Evolutionary conservation across 257 asterid species (phyloP), one percentile per base, ranked within the genome.

Genomic region (Primulina huaijiensis): DNA sequence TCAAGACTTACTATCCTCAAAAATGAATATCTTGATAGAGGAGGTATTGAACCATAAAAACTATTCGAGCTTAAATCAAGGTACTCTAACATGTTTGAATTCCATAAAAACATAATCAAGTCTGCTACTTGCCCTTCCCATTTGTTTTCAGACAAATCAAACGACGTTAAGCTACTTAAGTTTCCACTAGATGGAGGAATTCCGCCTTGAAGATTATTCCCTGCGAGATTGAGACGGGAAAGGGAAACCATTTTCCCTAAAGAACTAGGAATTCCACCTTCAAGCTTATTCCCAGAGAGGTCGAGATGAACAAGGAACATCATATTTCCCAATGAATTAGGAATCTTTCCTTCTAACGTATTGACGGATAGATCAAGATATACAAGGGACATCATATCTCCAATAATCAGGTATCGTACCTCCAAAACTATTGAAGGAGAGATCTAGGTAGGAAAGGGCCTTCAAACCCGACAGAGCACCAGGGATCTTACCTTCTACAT

Each of bases 11-110:
- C 7, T 19, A 17, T 5, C 40, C 31, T 71, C 69, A 52, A 62
- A 40, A 50, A 46, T n/a, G 69, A 16, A 62, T 46, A 71, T 62
- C 75, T 71, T 62, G 75, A 53, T 14, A 71, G 21, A 50, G 64
- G 75, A 34, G 75, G 75, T 23, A 71, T 17, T 7, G 75, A 71
- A 71, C 75, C 75, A 17, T 62, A 62, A 50, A 71, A 71, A 3
- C 52, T 52, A 62, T 71, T 71, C 27, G 20, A 37, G 14, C 62
- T 71, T 27, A 71, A 62, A 21, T 71, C 75, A 20, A 62, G 60
- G 35, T 46, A 6, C 57, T 71, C 69, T 23, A 71, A 62, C 30
- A 62, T 21, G 64, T 30, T 46, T 14, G 75, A 71, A 7, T 21
- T 52, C 55, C 30, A 3, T 7, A 30, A 50, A 19, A 71, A 62